Evolutionary conservation across 805 yeast genomes (phyloP).

Genomic region (Ogataea corticis): DNA sequence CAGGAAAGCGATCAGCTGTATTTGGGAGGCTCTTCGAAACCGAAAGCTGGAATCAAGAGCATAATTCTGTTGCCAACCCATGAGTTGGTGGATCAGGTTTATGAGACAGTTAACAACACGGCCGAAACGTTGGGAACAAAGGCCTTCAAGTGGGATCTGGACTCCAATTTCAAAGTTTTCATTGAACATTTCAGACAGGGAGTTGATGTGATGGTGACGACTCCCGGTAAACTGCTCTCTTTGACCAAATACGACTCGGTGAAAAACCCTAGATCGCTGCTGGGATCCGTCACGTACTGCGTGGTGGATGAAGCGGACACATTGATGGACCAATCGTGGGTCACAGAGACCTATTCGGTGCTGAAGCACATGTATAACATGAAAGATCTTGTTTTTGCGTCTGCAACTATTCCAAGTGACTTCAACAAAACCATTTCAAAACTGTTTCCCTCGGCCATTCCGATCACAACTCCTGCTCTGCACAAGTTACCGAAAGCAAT

Average conservation of each 20-base stretch:
- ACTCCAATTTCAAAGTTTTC: constrained; percentile 54
- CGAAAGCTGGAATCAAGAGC: constrained; percentile 56
- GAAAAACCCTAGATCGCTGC: constrained; percentile 36
- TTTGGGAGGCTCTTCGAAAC: constrained; percentile 13
- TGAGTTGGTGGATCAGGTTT: constrained; percentile 83
- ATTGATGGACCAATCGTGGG: constrained; percentile 78
- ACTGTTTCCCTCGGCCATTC: constrained; percentile 63
- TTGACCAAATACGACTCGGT: constrained; percentile 34
- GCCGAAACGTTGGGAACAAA: constrained; percentile 42
- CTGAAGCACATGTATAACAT: constrained; percentile 51
- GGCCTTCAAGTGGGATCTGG: constrained; percentile 62
- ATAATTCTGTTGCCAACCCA: constrained; percentile 87
- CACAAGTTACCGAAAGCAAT: constrained; percentile 82
- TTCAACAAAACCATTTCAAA: constrained; percentile 62
- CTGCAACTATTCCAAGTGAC: constrained; percentile 86
- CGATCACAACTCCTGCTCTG: constrained; percentile 75
- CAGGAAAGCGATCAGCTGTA: constrained; percentile 37
- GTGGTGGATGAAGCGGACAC: constrained; percentile 96
- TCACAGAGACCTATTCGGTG: constrained; percentile 59
- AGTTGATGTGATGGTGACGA: constrained; percentile 79
- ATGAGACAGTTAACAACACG: constrained; percentile 39
- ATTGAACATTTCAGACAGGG: constrained; percentile 48
- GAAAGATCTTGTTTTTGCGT: constrained; percentile 69
- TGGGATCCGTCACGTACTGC: constrained; percentile 52
- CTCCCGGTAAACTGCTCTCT: constrained; percentile 70